Base-by-base conservation (phyloP, 2,329 filamentous ascomycete genomes). In the Aspergillus sp. region DNA sequence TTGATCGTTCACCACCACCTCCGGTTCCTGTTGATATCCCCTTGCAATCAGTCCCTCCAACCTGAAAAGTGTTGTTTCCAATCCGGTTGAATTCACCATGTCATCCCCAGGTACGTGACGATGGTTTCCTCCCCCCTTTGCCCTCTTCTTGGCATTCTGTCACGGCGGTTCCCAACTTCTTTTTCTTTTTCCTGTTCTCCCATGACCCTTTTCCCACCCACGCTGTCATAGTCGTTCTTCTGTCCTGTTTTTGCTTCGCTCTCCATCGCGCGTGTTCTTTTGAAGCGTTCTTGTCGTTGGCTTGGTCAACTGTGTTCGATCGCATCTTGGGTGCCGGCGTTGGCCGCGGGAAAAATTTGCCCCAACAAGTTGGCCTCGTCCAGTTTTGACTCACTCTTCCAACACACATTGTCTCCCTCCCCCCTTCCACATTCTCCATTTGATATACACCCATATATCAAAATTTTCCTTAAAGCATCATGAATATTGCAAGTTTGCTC, bases 401-500 rank as follows among this genome's bases (percentile, higher is more conserved):
- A n/a, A n/a, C 34, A 38, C 34, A 9, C 25, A 29, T 10, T 29
- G 7, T 25, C 9, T 10, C 23, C 25, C 25, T 29, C 25, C 25
- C 11, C 1, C 7, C 25, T 29, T 29, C 25, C 25, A 29, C 25
- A 10, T 7, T 10, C 25, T 29, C 7, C 25, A 7, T 29, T 11
- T 10, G 7, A 29, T 7, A 38, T n/a, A 38, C n/a, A 7, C 13
- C 34, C 45, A 47, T 38, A 38, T 17, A 36, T 20, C 20, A 10
- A 29, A 5, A 10, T 20, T 16, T 48, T 19, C 23, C 41, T 44
- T 47, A 17, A 47, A 52, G 47, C 50, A 55, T 52, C 47, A 66
- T 66, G 64, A 58, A 48, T 42, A 47, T 58, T 46, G 44, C 60
- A 55, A 61, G 59, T 57, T 57, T 64, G 52, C 45, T 63, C 46